Evolutionary conservation across 192 early-diverging fungal genomes (phyloP), one percentile per base, ranked within the genome.

Genomic region (Backusella macrospora): DNA sequence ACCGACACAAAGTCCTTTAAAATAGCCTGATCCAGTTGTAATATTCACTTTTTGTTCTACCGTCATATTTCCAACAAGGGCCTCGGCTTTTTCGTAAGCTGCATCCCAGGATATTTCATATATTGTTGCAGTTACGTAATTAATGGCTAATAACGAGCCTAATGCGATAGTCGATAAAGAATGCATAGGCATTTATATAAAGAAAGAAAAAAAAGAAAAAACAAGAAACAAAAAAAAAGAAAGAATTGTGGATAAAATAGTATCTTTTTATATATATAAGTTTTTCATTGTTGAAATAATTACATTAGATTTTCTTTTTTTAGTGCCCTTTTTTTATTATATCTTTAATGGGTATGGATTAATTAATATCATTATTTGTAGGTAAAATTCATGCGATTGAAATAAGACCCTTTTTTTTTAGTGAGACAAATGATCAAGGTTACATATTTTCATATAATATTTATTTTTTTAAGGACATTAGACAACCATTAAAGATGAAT

Each of bases 21-120:
- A 68, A 67, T 67, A 78, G 37, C 88, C 88, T 16, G 73, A 48
- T 29, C 88, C 88, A 29, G 86, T 86, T 44, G 81, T 78, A 13
- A 88, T 16, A 29, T 38, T 46, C 6, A 88, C 78, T 68, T 89
- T 89, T 70, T 89, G 81, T 26, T 73, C 59, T 23, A 83, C 39
- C 1, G 77, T 52, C 65, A 89, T 70, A 48, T 81, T 65, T 9
- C 69, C 46, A 29, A 89, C 79, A 13, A 75, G 65, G 18, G 12
- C 38, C 40, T 70, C 70, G n/a, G 78, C 78, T 42, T 70, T 64
- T 45, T 29, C 12, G 23, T 79, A 75, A 12, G 78, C 78, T 4
- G 14, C 68, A 12, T 73, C 46, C 78, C 78, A 79, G 12, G 65
- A 70, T 5, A 75, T 59, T 8, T 44, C 55, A 23, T 62, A 39